Percentiles rank a stretch among this genome's conserved stretches.
These are phyloP conservation scores for Phoma sp. DNA, from an alignment of 2,329 filamentous ascomycete species.

Conservation along the genomic window DNA sequence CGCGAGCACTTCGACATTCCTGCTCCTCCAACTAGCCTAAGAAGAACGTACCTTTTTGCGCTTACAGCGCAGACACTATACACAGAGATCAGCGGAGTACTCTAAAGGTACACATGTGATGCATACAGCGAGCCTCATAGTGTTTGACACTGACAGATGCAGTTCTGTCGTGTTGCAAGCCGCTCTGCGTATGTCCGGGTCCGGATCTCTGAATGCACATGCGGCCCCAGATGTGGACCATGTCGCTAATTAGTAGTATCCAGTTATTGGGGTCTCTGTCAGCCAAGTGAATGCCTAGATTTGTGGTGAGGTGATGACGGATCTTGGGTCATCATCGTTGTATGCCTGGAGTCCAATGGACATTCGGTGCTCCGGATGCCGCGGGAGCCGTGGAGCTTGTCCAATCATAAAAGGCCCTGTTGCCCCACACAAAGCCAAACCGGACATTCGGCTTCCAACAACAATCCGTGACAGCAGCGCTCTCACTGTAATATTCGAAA, in stretches of 20 bases:
- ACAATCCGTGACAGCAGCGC: background rate
- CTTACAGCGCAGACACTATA: slow-evolving; percentile 21
- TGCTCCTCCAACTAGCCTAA: background rate
- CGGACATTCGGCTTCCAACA: slow-evolving; percentile 4
- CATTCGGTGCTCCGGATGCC: background rate
- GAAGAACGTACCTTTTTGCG: slow-evolving; percentile 19
- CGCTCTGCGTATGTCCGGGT: background rate
- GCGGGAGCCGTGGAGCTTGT: background rate
- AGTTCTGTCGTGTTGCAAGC: background rate
- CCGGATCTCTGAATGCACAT: background rate
- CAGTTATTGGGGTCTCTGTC: background rate
- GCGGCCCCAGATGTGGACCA: background rate
- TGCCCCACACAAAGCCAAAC: background rate
- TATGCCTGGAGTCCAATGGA: background rate
- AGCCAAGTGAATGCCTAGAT: slow-evolving; percentile 3
- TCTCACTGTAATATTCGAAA: background rate
- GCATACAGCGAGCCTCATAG: slow-evolving; percentile 24
- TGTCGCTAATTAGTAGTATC: background rate
- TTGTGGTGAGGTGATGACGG: background rate
- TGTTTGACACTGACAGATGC: background rate
- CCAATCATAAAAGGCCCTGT: background rate
- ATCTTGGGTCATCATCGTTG: background rate
- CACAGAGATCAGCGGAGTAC: background rate
- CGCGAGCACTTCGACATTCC: no score
- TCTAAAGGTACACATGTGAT: no score